Evolutionary conservation across 192 early-diverging fungal species (phyloP).

Genomic region (Backusella luteola): DNA sequence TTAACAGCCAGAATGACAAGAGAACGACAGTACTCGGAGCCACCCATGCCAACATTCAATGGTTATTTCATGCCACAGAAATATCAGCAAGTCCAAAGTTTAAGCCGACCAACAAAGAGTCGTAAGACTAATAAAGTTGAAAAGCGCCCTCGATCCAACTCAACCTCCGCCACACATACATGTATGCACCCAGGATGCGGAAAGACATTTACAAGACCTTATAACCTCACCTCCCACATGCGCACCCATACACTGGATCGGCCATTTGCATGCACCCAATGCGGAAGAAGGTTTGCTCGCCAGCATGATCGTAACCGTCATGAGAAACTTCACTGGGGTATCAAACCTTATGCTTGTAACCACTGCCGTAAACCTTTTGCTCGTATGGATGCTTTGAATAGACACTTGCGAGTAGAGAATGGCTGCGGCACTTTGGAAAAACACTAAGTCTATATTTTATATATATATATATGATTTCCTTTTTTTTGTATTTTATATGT

Average conservation of each 20-base stretch:
- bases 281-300: slow-evolving; percentile 77
- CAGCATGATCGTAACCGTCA: slow-evolving; percentile 92
- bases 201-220: slow-evolving; percentile 70
- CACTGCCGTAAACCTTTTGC: slow-evolving; percentile 72
- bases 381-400: slow-evolving; percentile 72
- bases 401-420: slow-evolving; percentile 50
- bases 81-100: not conserved
- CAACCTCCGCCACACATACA: not conserved
- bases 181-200: slow-evolving; percentile 50
- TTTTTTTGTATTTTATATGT: not conserved
- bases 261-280: slow-evolving; percentile 70
- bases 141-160: not conserved
- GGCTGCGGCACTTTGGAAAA: slow-evolving; percentile 15
- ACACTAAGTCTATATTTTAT: not conserved
- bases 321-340: slow-evolving; percentile 69
- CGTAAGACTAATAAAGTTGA: slow-evolving; percentile 7
- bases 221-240: slow-evolving; percentile 75
- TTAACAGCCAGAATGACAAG: not conserved
- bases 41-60: slow-evolving; percentile 4
- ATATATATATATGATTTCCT: not conserved
- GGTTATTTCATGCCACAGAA: not conserved
- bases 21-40: slow-evolving; percentile 17
- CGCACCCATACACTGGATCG: slow-evolving; percentile 72
- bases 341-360: slow-evolving; percentile 68
- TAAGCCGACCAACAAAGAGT: not conserved